Conservation (phyloP, 805 yeast genomes). For the Brettanomyces custersianus region DNA sequence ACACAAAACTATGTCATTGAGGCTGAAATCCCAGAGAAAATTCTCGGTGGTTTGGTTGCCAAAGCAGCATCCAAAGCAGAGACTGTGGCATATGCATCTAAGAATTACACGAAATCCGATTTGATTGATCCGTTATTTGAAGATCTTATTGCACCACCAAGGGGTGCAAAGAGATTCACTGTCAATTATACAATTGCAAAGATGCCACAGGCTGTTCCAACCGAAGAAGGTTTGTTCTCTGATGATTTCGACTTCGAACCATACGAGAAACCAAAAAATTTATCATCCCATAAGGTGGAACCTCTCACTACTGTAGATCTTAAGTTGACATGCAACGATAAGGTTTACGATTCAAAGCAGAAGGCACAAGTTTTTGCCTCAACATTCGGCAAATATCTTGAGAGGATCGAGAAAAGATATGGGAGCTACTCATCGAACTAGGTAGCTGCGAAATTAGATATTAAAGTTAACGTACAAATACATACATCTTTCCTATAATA, state of each 20-base stretch:
- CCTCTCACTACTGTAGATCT: slow-evolving; percentile 26
- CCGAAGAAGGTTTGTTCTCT: slow-evolving; percentile 6
- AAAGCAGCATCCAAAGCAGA: slow-evolving; percentile 39
- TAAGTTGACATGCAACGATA: slow-evolving; percentile 27
- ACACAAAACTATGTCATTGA: slow-evolving; percentile 23
- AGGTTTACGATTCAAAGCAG: slow-evolving; percentile 35
- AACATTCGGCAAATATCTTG: slow-evolving; percentile 15
- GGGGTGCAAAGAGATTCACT: slow-evolving; percentile 34
- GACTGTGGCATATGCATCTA: slow-evolving; percentile 30
- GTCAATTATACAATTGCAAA: slow-evolving; percentile 23
- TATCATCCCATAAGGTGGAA: slow-evolving; percentile 4
- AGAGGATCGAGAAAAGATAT: slow-evolving; percentile 13
- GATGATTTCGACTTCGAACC: slow-evolving; percentile 21
- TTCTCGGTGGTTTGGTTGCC: slow-evolving; percentile 27
- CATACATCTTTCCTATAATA: too few species aligned
- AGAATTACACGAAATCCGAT: slow-evolving; percentile 32
- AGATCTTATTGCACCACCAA: slow-evolving; percentile 39
- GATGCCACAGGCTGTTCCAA: slow-evolving; percentile 10
- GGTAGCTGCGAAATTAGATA: too few species aligned
- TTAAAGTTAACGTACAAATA: too few species aligned
- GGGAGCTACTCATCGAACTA: too few species aligned
- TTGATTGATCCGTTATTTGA: slow-evolving; percentile 55
- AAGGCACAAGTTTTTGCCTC: slow-evolving; percentile 31
- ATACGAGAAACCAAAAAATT: slow-evolving; percentile 10
- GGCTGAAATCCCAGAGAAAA: slow-evolving; percentile 21